These are phyloP conservation scores for Biscutella laevigata DNA, from an alignment of 441 rosid species.

Conservation along the genomic window DNA sequence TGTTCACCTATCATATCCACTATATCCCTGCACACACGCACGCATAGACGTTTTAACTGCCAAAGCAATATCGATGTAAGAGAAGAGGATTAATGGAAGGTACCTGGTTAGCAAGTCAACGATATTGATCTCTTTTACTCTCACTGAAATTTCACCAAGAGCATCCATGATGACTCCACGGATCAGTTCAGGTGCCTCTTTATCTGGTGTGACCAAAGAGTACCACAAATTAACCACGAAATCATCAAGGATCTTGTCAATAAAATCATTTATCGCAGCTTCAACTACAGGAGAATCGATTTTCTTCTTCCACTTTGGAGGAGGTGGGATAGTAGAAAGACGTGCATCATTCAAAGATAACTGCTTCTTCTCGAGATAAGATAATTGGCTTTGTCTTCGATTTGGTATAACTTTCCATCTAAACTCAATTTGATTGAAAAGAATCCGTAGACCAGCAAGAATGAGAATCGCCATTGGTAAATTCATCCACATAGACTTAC, in stretches of 20 bases:
- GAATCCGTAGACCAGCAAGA: conserved; percentile 41
- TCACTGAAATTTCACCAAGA: conserved; percentile 72
- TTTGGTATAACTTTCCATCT: conserved; percentile 46
- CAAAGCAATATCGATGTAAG: neutral
- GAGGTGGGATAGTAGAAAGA: conserved; percentile 47
- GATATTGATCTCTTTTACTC: conserved; percentile 75
- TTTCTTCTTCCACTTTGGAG: conserved; percentile 72
- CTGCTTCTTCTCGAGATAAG: conserved; percentile 61
- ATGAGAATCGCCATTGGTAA: conserved; percentile 67
- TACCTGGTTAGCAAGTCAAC: conserved; percentile 81
- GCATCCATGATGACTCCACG: conserved; percentile 83
- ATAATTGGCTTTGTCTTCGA: conserved; percentile 34
- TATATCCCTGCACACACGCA: conserved; percentile 90
- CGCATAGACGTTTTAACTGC: neutral
- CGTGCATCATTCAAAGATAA: conserved; percentile 71
- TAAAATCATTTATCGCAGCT: conserved; percentile 61
- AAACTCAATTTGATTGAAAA: conserved; percentile 63
- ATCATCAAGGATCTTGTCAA: conserved; percentile 79
- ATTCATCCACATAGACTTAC: conserved; percentile 94
- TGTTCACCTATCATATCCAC: conserved; percentile 86
- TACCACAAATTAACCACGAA: conserved; percentile 87
- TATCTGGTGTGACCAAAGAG: conserved; percentile 84
- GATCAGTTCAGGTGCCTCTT: conserved; percentile 80
- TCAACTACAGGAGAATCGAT: conserved; percentile 83
- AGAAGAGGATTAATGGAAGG: neutral